Evolutionary conservation across 257 asterid species (phyloP), one percentile per base, ranked within the genome.

Genomic region (Penstemon eatonii): DNA sequence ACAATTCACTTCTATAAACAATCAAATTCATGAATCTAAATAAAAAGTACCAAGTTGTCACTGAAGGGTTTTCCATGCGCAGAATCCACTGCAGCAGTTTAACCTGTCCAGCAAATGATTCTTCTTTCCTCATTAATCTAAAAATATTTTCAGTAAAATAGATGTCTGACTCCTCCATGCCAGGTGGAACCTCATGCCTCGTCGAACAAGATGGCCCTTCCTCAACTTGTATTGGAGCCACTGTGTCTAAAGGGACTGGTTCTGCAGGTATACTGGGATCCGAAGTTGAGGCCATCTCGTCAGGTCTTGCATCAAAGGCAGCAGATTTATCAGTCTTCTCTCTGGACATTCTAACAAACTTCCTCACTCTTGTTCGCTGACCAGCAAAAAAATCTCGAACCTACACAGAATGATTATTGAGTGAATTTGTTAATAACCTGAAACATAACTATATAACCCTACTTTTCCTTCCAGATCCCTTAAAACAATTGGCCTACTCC

Each of bases 321-420:
- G 76, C 60, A 70, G 85, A 75, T 76, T 66, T 68, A 79, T 65
- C 79, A 61, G 82, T 78, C 76, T 79, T 94, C 76, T 87, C 96
- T 69, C 77, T 79, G 45, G 96, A 84, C 75, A 86, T 71, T 66
- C 93, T 83, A 58, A 83, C 83, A 71, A 83, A 78, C 76, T 83
- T 94, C 80, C 96, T 89, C 75, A 94, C 96, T 73, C 96, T 87
- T 63, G 96, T 55, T 52, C 95, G 87, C 75, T 89, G 97, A 69
- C 82, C 81, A 59, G 78, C 69, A 65, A 94, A 94, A 74, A 94
- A 94, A 51, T 89, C 97, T 47, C 95, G 87, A 60, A 91, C 96
- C 99, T 94, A 69, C 70, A 70, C 63, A 43, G 56, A 13, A 54
- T 46, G 41, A 73, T 38, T 41, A 46, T 41, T 77, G 37, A 41